These are phyloP conservation scores for Stagonosporopsis tanaceti DNA, from an alignment of 2,329 filamentous ascomycete species.

Conservation along the genomic window DNA sequence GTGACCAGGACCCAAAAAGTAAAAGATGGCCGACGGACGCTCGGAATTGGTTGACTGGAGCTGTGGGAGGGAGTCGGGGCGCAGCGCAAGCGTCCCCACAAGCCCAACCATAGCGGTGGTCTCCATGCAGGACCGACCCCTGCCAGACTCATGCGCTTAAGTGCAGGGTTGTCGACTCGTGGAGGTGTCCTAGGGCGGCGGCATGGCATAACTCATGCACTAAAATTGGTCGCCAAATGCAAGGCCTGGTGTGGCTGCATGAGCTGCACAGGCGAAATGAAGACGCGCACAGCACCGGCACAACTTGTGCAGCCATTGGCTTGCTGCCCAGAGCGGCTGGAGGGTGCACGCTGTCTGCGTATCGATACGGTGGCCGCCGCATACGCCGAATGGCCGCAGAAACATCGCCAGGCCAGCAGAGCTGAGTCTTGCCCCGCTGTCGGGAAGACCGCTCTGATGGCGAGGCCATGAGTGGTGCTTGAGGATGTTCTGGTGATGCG, in stretches of 20 bases:
- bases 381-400: slow-evolving; percentile 30
- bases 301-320: slow-evolving; percentile 33
- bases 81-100: slow-evolving; percentile 49
- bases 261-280: slow-evolving; percentile 46
- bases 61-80: slow-evolving; percentile 45
- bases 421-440: slow-evolving; percentile 22
- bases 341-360: slow-evolving; percentile 21
- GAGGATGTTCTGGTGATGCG: slow-evolving; percentile 17
- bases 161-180: slow-evolving; percentile 47
- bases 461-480: slow-evolving; percentile 18
- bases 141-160: slow-evolving; percentile 46
- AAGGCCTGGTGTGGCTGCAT: slow-evolving; percentile 42
- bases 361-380: slow-evolving; percentile 33
- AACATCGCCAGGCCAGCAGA: slow-evolving; percentile 7
- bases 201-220: slow-evolving; percentile 50
- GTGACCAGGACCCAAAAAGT: slow-evolving; percentile 51
- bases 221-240: slow-evolving; percentile 43
- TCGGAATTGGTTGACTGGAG: slow-evolving; percentile 48
- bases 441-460: slow-evolving; percentile 21
- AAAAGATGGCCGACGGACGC: slow-evolving; percentile 52
- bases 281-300: slow-evolving; percentile 42
- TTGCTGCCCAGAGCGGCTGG: slow-evolving; percentile 16
- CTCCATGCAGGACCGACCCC: slow-evolving; percentile 43
- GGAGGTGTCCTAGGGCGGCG: slow-evolving; percentile 45
- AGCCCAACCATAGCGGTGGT: slow-evolving; percentile 44